These are phyloP conservation scores for Gaillardinia entomophila DNA, from an alignment of 805 yeast species.

Conservation along the genomic window DNA sequence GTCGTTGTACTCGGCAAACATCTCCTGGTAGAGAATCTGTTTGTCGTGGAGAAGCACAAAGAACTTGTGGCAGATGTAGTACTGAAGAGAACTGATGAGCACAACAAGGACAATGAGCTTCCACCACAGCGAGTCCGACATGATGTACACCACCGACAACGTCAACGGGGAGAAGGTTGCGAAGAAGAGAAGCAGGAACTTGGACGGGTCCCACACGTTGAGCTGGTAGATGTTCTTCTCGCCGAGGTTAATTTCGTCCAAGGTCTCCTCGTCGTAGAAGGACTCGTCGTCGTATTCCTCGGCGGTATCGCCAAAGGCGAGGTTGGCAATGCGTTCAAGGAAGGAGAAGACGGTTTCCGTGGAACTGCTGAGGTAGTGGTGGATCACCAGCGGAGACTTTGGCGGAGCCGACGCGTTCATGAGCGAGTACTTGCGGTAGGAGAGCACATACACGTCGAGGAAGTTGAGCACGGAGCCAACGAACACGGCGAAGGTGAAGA, in stretches of 20 bases:
- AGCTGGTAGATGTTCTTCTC: conserved; percentile 48
- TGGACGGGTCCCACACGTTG: conserved; percentile 63
- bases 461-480: conserved; percentile 11
- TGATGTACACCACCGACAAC: conserved; percentile 32
- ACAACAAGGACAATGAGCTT: conserved; percentile 28
- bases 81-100: conserved; percentile 26
- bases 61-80: conserved; percentile 41
- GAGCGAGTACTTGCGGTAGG: conserved; percentile 25
- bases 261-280: conserved; percentile 10
- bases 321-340: conserved; percentile 1
- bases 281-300: conserved; percentile 17
- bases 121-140: conserved; percentile 18
- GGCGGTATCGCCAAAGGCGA: conserved; percentile 8
- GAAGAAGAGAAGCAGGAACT: conserved; percentile 46
- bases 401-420: conserved; percentile 23
- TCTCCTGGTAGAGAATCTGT: conserved; percentile 53
- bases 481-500: conserved; percentile 5
- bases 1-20: conserved; percentile 54
- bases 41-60: conserved; percentile 50
- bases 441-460: conserved; percentile 8
- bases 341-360: conserved; percentile 1
- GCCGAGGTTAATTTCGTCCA: conserved; percentile 5
- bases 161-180: conserved; percentile 57
- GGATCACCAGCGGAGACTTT: conserved; percentile 16
- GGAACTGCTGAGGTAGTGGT: conserved; percentile 7